Base-by-base conservation (phyloP, 495 filamentous ascomycete species). In the Penicillium canescens region DNA sequence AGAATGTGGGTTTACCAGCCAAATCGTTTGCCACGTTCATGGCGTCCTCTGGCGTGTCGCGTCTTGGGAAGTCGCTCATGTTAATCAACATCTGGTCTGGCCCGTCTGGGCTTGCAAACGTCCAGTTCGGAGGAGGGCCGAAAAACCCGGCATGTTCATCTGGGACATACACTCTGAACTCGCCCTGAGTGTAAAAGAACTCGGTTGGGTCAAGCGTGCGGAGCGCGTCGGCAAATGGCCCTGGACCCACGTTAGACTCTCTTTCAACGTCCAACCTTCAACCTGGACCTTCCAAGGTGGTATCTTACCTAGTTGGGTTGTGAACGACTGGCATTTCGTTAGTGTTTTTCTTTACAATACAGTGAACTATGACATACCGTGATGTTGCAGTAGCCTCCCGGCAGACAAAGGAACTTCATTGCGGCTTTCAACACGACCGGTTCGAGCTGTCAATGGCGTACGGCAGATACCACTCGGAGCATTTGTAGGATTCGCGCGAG, bases 351-450 rank as follows among this genome's bases (percentile, higher is more conserved):
- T 23, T 11, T 34, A 4, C 44, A 35, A 10, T 11, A 36, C 13
- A 21, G 9, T 33, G 36, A 41, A n/a, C 20, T 23, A 9, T 16
- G 42, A 50, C 42, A 13, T 46, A 68, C 65, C 48, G 56, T 66
- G 33, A 59, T 54, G 35, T 54, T 68, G 42, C 60, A 62, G 33
- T 52, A 68, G 10, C 56, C 55, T 35, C 67, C 67, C 3, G 59
- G 67, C 11, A 70, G 52, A 14, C 67, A 70, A 1, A 70, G 50
- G 43, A 70, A 70, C 12, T 56, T 61, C 67, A 70, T 70, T 3
- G 16, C 37, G 43, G 24, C 9, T 18, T 20, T 13, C 20, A 31
- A 10, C 28, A 8, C 18, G 18, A 18, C 28, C 28, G 28, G 2
- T 31, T 31, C 28, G 6, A 31, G 9, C 4, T 7, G 28, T 31